phyloP scores from a whole-genome alignment of 805 yeast genomes.

The Lipomyces starkeyi region DNA sequence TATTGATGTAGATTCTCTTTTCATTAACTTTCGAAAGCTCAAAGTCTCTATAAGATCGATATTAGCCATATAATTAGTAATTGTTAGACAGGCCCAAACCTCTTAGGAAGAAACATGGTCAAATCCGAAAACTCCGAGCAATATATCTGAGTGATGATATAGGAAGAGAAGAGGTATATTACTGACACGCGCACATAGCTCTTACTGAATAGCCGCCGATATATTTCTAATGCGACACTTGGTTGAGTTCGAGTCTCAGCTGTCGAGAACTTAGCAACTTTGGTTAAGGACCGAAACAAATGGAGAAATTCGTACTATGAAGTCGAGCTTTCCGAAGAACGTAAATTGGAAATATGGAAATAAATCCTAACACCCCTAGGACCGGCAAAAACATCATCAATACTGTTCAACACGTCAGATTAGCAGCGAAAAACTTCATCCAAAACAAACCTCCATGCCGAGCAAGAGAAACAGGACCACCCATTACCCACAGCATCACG shows the following conservation, averaged over 20 bases:
- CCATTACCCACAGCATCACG: constrained; percentile 14
- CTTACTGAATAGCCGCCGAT: constrained; percentile 14
- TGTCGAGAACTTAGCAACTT: neutral
- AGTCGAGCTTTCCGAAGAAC: constrained; percentile 39
- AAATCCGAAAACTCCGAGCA: constrained; percentile 29
- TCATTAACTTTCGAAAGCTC: constrained; percentile 36
- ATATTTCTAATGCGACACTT: constrained; percentile 22
- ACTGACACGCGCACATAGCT: constrained; percentile 12
- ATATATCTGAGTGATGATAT: constrained; percentile 18
- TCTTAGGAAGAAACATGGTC: constrained; percentile 21
- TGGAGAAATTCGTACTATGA: constrained; percentile 26
- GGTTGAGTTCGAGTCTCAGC: constrained; percentile 23
- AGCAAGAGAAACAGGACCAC: constrained; percentile 12
- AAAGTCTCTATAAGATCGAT: constrained; percentile 20
- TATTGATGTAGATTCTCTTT: constrained; percentile 21
- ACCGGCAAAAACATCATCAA: constrained; percentile 26
- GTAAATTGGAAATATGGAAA: constrained; percentile 31
- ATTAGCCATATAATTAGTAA: neutral
- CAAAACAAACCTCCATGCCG: constrained; percentile 29
- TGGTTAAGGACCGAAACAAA: neutral
- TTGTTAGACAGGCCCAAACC: constrained; percentile 9
- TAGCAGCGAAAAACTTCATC: neutral
- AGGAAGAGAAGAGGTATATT: constrained; percentile 24
- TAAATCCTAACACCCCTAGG: constrained; percentile 12
- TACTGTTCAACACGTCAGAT: constrained; percentile 12